A percentile compares a stretch with the other conserved stretches of the same genome.
Conservation (phyloP, 768 basidiomycete species). For the Tremella yokohamensis region DNA sequence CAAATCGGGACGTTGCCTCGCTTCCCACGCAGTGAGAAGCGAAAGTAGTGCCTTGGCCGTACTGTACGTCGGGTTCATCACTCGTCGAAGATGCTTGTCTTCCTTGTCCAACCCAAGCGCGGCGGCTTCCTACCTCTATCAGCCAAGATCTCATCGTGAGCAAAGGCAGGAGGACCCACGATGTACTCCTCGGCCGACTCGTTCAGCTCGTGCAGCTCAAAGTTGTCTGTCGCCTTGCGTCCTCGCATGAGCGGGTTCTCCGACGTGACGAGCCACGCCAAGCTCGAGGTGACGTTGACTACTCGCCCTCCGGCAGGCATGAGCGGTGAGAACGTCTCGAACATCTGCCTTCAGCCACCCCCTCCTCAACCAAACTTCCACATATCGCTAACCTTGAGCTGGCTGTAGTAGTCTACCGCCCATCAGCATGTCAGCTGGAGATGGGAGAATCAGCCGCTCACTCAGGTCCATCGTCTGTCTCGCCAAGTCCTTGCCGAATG, state of each 20-base stretch:
- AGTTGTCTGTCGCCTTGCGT: background rate
- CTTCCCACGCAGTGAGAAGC: background rate
- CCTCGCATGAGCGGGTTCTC: background rate
- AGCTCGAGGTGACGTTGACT: background rate
- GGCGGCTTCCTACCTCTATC: background rate
- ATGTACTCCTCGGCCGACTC: background rate
- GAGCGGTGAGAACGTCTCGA: background rate
- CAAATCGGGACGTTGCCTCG: background rate
- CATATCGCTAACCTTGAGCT: background rate
- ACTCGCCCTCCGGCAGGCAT: background rate
- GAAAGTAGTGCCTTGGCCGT: background rate
- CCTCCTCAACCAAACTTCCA: no score
- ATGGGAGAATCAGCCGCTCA: background rate
- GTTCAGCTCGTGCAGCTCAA: conserved; percentile 2
- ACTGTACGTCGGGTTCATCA: conserved; percentile 2
- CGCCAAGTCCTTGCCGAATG: background rate
- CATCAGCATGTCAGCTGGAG: background rate
- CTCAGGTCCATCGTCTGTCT: background rate
- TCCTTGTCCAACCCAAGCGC: background rate
- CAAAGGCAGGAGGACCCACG: background rate
- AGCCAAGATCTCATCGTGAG: background rate
- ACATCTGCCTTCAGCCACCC: no score
- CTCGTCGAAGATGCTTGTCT: background rate
- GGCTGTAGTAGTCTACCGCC: conserved; percentile 3
- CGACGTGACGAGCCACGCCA: background rate